Percentiles rank a stretch among this genome's conserved stretches.
Conservation (phyloP, 768 basidiomycete species). For the Lentinula sp. region DNA sequence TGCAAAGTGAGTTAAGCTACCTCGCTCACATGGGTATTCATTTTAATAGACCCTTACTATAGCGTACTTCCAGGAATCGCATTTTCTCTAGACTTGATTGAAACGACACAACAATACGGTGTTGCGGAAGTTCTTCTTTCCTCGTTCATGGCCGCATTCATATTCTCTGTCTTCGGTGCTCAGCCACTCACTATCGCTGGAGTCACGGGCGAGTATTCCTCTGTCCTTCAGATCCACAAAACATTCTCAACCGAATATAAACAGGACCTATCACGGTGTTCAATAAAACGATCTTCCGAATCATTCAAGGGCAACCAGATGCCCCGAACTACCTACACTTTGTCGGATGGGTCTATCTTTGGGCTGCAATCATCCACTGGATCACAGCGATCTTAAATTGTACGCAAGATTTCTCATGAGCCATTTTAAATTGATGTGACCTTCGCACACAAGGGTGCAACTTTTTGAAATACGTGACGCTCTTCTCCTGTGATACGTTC, state of each 20-base stretch:
- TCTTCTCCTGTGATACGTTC: slow-evolving; percentile 89
- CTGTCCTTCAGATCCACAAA: background rate
- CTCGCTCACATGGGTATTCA: slow-evolving; percentile 3
- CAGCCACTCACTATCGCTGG: slow-evolving; percentile 92
- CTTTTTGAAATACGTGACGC: slow-evolving; percentile 80
- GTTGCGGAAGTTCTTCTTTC: slow-evolving; percentile 80
- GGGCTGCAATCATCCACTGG: slow-evolving; percentile 86
- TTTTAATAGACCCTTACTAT: slow-evolving; percentile 6
- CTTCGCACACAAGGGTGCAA: slow-evolving; percentile 55
- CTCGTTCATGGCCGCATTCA: slow-evolving; percentile 85
- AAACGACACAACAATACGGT: slow-evolving; percentile 85
- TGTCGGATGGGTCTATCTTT: slow-evolving; percentile 89
- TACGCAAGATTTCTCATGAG: slow-evolving; percentile 21
- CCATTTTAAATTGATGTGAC: background rate
- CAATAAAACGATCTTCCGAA: slow-evolving; percentile 84
- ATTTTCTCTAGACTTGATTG: slow-evolving; percentile 88
- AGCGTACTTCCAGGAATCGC: slow-evolving; percentile 89
- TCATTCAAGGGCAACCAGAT: slow-evolving; percentile 49
- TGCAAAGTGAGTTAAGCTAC: slow-evolving; percentile 52
- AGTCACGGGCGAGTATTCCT: slow-evolving; percentile 56
- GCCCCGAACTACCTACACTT: slow-evolving; percentile 79
- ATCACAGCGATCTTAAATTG: slow-evolving; percentile 75
- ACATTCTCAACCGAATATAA: background rate
- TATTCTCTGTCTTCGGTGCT: slow-evolving; percentile 82
- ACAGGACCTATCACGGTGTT: slow-evolving; percentile 87